Evolutionary conservation across 371 early-diverging fungal species (phyloP), one percentile per base, ranked within the genome.

Genomic region (Circinella umbellata): DNA sequence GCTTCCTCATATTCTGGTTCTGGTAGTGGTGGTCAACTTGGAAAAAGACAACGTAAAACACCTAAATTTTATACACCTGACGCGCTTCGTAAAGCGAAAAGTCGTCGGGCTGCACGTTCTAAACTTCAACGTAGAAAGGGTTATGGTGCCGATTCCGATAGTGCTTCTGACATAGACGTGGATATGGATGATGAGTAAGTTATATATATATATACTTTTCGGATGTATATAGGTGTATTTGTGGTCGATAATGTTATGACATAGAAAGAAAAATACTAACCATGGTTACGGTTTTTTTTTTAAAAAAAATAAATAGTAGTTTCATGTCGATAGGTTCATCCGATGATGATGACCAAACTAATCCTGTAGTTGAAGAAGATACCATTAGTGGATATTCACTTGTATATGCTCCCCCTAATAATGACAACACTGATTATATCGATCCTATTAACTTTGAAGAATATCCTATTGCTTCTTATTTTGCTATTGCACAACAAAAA

Each of bases 401-500:
- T 48, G 49, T 81, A 15, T 81, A 78, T 71, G 60, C 80, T 14
- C 66, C 76, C 60, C 70, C 77, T 42, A 79, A 81, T 11, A 75
- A 77, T 10, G 70, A 64, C 13, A 78, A 82, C 36, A 66, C 74
- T 61, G 73, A 73, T 34, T 82, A 82, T 39, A 76, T 82, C 60
- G 81, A 82, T 51, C 61, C 72, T 0, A 78, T 80, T 54, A 74
- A 82, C 63, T 76, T 81, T 64, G 75, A 61, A 13, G 77, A 78
- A 37, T 85, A 85, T 60, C 79, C 80, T 10, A 74, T 80, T 27
- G 85, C 85, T 13, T 69, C 79, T 13, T 75, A 82, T 63, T 90
- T 90, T 71, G 87, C 87, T 53, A 79, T 88, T 61, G 86, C 83
- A 47, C 90, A 90, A 65, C 87, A 90, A 67, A 84, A 83, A 47